These are phyloP conservation scores for Hypseocharis bilobata DNA, from an alignment of 441 rosid genomes.

Conservation along the genomic window DNA sequence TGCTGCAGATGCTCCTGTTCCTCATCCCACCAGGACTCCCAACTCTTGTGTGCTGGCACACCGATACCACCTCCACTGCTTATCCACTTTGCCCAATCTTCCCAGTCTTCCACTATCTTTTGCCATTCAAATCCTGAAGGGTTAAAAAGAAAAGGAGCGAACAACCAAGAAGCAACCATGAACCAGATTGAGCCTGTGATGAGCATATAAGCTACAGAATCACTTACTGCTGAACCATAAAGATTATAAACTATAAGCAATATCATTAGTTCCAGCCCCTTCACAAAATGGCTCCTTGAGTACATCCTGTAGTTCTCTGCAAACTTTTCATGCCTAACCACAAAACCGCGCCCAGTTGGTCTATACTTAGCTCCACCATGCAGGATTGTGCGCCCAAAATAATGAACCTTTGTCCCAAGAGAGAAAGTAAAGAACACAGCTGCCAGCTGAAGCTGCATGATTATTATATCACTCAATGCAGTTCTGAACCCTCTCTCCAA, in stretches of 20 bases:
- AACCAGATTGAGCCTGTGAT: conserved; percentile 80
- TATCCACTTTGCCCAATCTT: conserved; percentile 90
- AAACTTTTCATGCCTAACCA: conserved; percentile 84
- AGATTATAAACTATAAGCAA: conserved; percentile 59
- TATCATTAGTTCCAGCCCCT: conserved; percentile 67
- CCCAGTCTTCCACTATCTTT: conserved; percentile 91
- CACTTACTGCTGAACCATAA: conserved; percentile 46
- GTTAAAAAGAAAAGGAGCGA: conserved; percentile 76
- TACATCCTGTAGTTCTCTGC: conserved; percentile 92
- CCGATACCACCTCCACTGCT: conserved; percentile 85
- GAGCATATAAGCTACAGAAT: conserved; percentile 30
- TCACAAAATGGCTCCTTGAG: conserved; percentile 86
- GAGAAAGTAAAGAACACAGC: conserved; percentile 90
- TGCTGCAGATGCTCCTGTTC: conserved; percentile 77
- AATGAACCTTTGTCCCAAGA: conserved; percentile 79
- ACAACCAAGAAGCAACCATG: conserved; percentile 70
- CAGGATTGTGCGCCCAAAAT: conserved; percentile 75
- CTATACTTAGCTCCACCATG: conserved; percentile 93
- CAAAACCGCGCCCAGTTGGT: conserved; percentile 98
- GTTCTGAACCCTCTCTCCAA: conserved; percentile 87
- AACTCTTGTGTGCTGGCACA: conserved; percentile 80
- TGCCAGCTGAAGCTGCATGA: conserved; percentile 91
- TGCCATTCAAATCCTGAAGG: conserved; percentile 95
- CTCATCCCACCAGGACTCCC: conserved; percentile 99
- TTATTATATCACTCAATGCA: conserved; percentile 63